Percentiles rank a stretch among this genome's conserved stretches.
Conservation (phyloP, 257 asterid genomes). For the Cynanchum wilfordii region DNA sequence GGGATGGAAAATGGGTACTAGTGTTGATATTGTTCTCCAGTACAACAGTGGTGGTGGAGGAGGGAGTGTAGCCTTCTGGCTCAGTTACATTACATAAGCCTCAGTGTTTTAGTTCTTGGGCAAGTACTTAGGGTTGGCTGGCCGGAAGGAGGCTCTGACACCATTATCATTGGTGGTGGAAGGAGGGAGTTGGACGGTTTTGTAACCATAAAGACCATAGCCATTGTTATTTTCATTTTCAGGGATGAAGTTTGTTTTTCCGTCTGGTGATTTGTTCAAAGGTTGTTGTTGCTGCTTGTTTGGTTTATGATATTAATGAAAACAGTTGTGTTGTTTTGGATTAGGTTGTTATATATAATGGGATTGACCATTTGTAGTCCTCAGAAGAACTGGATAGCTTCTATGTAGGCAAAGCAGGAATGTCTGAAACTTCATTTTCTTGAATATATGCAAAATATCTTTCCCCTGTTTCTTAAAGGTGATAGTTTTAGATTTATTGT, state of each 20-base stretch:
- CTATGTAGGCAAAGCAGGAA: no score
- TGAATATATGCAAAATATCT: conserved; percentile 42
- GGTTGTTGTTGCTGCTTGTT: conserved; percentile 20
- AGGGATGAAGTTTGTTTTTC: conserved; percentile 43
- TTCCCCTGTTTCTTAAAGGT: no score
- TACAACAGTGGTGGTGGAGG: no score
- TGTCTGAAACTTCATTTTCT: conserved; percentile 24
- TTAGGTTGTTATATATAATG: no score
- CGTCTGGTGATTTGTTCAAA: conserved; percentile 18
- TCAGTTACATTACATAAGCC: conserved; percentile 58
- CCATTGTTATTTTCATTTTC: conserved; percentile 48
- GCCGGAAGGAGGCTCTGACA: conserved; percentile 19
- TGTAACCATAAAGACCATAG: conserved; percentile 77
- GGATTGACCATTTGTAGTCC: no score
- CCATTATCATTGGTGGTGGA: conserved; percentile 23
- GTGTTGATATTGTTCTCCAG: conserved; percentile 13
- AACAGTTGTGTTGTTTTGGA: no score
- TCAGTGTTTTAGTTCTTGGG: conserved; percentile 82
- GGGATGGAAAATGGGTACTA: no score
- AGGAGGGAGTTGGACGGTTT: conserved; percentile 64
- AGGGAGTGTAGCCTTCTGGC: conserved; percentile 29
- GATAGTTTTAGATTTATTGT: no score
- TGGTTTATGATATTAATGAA: conserved; percentile 6
- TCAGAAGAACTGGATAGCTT: no score
- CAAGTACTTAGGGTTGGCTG: conserved; percentile 38